Percentiles rank a stretch among this genome's conserved stretches.
Evolutionary conservation across 495 filamentous ascomycete genomes (phyloP).

Genomic region (Diplogelasinospora grovesii): DNA sequence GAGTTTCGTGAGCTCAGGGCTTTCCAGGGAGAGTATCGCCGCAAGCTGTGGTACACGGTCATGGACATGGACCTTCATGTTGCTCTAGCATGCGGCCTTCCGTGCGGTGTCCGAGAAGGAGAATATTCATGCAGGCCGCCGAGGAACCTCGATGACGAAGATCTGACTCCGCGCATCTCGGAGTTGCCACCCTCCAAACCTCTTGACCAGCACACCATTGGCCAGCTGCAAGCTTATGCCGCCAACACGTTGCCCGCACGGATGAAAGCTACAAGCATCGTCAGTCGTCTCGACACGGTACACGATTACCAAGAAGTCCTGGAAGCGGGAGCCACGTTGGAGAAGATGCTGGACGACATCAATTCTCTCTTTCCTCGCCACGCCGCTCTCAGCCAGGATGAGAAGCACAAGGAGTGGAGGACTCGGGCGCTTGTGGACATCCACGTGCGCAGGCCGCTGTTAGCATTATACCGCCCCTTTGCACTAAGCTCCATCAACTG

Average conservation of each 20-base stretch:
- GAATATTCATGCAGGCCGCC: slow-evolving; percentile 31
- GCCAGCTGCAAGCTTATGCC: slow-evolving; percentile 29
- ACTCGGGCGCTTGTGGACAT: slow-evolving; percentile 26
- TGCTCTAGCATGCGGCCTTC: slow-evolving; percentile 31
- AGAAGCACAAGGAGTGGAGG: slow-evolving; percentile 25
- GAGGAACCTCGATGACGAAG: slow-evolving; percentile 28
- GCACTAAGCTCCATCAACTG: slow-evolving; percentile 26
- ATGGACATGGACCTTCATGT: slow-evolving; percentile 34
- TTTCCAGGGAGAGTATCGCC: slow-evolving; percentile 29
- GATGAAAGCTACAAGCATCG: slow-evolving; percentile 24
- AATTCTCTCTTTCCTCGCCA: slow-evolving; percentile 24
- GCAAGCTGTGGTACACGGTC: slow-evolving; percentile 32
- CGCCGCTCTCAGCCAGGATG: slow-evolving; percentile 15
- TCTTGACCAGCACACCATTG: slow-evolving; percentile 27
- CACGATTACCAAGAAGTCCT: slow-evolving; percentile 28
- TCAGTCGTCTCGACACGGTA: slow-evolving; percentile 29
- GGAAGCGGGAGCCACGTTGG: slow-evolving; percentile 29
- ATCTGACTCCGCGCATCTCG: slow-evolving; percentile 19
- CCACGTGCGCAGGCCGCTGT: slow-evolving; percentile 29
- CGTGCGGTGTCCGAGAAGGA: slow-evolving; percentile 28
- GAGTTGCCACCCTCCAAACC: slow-evolving; percentile 27
- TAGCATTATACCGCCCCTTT: slow-evolving; percentile 36
- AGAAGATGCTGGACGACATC: slow-evolving; percentile 31
- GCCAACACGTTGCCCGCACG: slow-evolving; percentile 26
- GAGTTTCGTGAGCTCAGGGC: slow-evolving; percentile 28